Conservation (phyloP, 2,329 filamentous ascomycete species). For the Huntiella abstrusa region DNA sequence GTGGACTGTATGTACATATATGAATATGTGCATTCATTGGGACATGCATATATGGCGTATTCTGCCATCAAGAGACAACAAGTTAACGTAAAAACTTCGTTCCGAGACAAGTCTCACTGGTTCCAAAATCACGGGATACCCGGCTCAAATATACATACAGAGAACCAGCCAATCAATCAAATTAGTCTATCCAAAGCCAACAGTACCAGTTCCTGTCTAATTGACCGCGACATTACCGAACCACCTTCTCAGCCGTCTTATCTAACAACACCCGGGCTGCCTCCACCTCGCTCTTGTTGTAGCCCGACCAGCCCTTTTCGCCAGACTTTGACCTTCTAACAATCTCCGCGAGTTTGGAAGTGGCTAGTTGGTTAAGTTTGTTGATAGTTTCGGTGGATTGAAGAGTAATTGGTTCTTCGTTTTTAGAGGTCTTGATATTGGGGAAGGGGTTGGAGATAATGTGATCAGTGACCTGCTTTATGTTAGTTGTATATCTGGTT, state of each 20-base stretch:
- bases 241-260: conserved; percentile 26
- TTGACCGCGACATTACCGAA: conserved; percentile 19
- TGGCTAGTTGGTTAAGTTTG: conserved; percentile 53
- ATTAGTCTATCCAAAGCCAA: too few relatives aligned
- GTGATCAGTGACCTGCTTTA: conserved; percentile 27
- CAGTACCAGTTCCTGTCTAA: too few relatives aligned
- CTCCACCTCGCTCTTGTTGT: conserved; percentile 50
- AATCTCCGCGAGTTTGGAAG: conserved; percentile 57
- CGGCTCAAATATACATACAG: too few relatives aligned
- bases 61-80: too few relatives aligned
- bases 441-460: conserved; percentile 26
- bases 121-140: too few relatives aligned
- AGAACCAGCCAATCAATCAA: too few relatives aligned
- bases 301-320: conserved; percentile 53
- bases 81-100: too few relatives aligned
- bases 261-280: conserved; percentile 51
- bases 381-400: conserved; percentile 38
- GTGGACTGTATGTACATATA: too few relatives aligned
- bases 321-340: conserved; percentile 41
- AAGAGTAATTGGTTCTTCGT: conserved; percentile 23
- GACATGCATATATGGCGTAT: too few relatives aligned
- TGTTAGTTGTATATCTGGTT: conserved; percentile 14
- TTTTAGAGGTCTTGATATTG: conserved; percentile 24
- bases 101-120: too few relatives aligned
- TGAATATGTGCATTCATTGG: too few relatives aligned